phyloP scores from a whole-genome alignment of 257 asterid genomes.

The Solanum bulbocastanum region DNA sequence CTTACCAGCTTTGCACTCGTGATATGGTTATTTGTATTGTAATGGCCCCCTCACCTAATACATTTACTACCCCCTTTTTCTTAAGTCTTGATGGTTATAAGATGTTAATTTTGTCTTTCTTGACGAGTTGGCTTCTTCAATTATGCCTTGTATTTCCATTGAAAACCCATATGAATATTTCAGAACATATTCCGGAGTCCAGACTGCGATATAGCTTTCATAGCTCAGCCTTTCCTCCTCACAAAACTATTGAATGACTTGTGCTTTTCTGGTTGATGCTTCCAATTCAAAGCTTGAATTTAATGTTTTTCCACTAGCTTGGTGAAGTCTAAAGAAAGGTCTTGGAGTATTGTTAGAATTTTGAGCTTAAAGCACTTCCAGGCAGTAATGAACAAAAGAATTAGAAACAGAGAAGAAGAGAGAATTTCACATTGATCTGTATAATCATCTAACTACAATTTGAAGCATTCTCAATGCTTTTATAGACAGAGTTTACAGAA shows the following conservation, averaged over 20 bases:
- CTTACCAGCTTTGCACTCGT: not conserved
- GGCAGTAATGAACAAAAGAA: too few species aligned
- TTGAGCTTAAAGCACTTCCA: too few species aligned
- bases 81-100: not conserved
- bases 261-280: not conserved
- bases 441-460: too few species aligned
- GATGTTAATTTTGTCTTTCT: not conserved
- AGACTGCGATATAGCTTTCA: not conserved
- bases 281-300: not conserved
- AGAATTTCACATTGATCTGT: too few species aligned
- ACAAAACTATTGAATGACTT: not conserved
- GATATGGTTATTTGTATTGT: not conserved
- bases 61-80: not conserved
- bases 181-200: not conserved
- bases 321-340: not conserved
- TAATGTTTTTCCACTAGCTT: not conserved
- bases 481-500: too few species aligned
- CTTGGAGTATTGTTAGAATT: not conserved
- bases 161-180: not conserved
- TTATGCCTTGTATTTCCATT: not conserved
- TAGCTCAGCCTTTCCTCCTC: not conserved
- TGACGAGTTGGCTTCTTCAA: not conserved
- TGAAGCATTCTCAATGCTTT: too few species aligned
- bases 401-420: too few species aligned
- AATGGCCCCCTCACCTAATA: not conserved